Evolutionary conservation across 495 filamentous ascomycete species (phyloP).

Genomic region (Xylaria longipes): DNA sequence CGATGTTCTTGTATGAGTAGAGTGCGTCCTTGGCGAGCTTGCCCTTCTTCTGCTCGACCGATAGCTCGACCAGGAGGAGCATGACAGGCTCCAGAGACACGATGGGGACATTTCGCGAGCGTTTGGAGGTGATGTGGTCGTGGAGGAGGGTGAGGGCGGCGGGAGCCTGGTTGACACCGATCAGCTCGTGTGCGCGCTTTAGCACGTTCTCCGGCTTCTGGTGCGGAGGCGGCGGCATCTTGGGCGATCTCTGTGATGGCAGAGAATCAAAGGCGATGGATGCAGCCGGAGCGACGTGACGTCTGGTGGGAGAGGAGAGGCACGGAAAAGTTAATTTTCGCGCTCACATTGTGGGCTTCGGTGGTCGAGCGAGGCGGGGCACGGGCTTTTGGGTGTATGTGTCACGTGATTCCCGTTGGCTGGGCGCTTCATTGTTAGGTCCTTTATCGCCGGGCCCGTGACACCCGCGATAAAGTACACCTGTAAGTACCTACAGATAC

Average conservation of each 20-base stretch:
- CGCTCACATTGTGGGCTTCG: constrained; percentile 40
- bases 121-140: constrained; percentile 98
- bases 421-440: neutral
- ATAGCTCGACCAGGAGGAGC: constrained; percentile 95
- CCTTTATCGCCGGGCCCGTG: constrained; percentile 13
- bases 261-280: constrained; percentile 36
- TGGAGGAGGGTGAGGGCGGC: constrained; percentile 94
- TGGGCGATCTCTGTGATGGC: constrained; percentile 43
- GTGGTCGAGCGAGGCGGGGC: constrained; percentile 39
- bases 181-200: constrained; percentile 97
- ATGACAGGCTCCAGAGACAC: constrained; percentile 96
- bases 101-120: constrained; percentile 97
- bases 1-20: constrained; percentile 99
- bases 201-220: constrained; percentile 99
- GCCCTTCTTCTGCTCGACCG: constrained; percentile 94
- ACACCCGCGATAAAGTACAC: too few species aligned
- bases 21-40: constrained; percentile 98
- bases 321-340: constrained; percentile 37
- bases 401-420: constrained; percentile 34
- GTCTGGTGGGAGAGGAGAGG: constrained; percentile 31
- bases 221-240: constrained; percentile 90
- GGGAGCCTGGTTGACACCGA: constrained; percentile 90
- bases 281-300: constrained; percentile 34
- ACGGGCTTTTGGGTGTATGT: constrained; percentile 30
- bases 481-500: constrained; percentile 5